These are phyloP conservation scores for Cutaneotrichosporon curvatum DNA, from an alignment of 1,284 basidiomycete genomes.

Conservation along the genomic window DNA sequence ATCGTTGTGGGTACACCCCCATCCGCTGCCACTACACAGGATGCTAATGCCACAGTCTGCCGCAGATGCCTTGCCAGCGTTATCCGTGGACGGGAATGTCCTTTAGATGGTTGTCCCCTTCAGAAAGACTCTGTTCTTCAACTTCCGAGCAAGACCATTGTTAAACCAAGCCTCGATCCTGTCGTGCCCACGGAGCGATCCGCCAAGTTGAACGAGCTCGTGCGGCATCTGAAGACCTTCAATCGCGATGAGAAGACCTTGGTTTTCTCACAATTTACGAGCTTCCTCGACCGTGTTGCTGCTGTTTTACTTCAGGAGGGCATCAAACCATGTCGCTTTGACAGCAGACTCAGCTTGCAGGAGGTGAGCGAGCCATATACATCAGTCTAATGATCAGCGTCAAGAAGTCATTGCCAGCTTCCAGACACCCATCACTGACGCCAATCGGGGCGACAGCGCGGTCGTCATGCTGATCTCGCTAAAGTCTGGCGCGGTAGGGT, in stretches of 20 bases:
- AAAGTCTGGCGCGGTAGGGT: constrained; percentile 66
- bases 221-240: constrained; percentile 63
- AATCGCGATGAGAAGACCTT: constrained; percentile 66
- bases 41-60: constrained; percentile 55
- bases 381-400: constrained; percentile 40
- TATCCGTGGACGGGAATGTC: constrained; percentile 63
- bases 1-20: constrained; percentile 50
- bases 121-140: constrained; percentile 58
- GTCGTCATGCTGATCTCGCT: constrained; percentile 79
- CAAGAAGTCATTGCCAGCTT: constrained; percentile 68
- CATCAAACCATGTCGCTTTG: constrained; percentile 69
- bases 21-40: neutral
- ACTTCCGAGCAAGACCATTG: constrained; percentile 51
- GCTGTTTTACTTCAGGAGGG: constrained; percentile 60
- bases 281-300: constrained; percentile 71
- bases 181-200: constrained; percentile 51
- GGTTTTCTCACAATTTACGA: constrained; percentile 78
- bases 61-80: constrained; percentile 53
- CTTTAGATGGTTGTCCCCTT: constrained; percentile 72
- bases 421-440: constrained; percentile 55
- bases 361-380: constrained; percentile 35
- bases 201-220: constrained; percentile 72
- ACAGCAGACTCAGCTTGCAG: constrained; percentile 70
- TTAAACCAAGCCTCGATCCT: constrained; percentile 16
- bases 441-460: constrained; percentile 51